phyloP scores from a whole-genome alignment of 345 rosid genomes.

The Triadica sebifera region DNA sequence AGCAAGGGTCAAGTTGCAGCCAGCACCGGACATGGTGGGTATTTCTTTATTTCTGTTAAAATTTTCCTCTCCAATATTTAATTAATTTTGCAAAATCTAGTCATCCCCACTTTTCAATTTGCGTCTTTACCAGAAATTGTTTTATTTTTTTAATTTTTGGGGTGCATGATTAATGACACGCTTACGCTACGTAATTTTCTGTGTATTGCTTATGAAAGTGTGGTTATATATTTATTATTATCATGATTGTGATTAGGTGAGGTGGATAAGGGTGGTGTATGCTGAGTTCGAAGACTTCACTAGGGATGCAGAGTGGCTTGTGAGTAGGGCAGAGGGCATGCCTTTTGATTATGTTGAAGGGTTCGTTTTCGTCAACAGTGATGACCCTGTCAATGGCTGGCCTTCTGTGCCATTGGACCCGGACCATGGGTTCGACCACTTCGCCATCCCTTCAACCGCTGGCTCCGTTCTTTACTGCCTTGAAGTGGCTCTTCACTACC shows the following conservation, averaged over 20 bases:
- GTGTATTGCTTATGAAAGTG: not conserved
- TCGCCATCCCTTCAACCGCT: slow-evolving; percentile 43
- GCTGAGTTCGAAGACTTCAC: slow-evolving; percentile 64
- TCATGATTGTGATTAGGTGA: slow-evolving; percentile 53
- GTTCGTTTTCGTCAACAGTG: slow-evolving; percentile 74
- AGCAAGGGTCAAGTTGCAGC: slow-evolving; percentile 65
- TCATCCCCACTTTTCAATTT: not conserved
- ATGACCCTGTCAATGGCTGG: slow-evolving; percentile 85
- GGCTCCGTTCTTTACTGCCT: slow-evolving; percentile 84
- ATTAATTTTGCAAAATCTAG: slow-evolving; percentile 1
- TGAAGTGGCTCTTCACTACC: slow-evolving; percentile 72
- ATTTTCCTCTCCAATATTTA: not conserved
- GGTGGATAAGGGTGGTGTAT: slow-evolving; percentile 88
- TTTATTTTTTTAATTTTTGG: not conserved
- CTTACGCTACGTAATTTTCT: slow-evolving; percentile 23
- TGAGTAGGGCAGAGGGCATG: slow-evolving; percentile 47
- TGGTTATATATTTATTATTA: not conserved
- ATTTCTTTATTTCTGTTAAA: not conserved
- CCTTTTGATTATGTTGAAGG: slow-evolving; percentile 92
- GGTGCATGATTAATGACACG: slow-evolving; percentile 31
- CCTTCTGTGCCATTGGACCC: slow-evolving; percentile 59
- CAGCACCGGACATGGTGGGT: slow-evolving; percentile 80
- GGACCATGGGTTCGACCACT: slow-evolving; percentile 45
- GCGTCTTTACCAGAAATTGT: too few relatives aligned
- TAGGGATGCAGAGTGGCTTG: slow-evolving; percentile 76